phyloP scores from a whole-genome alignment of 495 filamentous ascomycete genomes.

The Penicillium turbatum region DNA sequence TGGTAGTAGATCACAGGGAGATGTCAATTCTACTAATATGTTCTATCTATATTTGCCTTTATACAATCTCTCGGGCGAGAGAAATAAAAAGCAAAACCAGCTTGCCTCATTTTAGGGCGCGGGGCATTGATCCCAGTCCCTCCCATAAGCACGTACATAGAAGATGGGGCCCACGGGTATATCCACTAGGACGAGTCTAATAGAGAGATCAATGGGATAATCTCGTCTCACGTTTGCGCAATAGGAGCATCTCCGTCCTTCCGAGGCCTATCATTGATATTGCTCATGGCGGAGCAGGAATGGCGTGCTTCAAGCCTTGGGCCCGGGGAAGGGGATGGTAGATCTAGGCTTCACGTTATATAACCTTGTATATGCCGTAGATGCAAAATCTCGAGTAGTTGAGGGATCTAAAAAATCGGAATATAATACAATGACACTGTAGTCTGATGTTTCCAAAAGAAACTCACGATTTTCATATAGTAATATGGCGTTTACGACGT shows the following conservation, averaged over 20 bases:
- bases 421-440: too few relatives aligned
- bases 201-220: conserved; percentile 2
- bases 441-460: too few relatives aligned
- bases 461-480: too few relatives aligned
- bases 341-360: background rate
- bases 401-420: background rate
- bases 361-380: background rate
- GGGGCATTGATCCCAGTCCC: conserved; percentile 18
- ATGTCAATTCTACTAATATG: background rate
- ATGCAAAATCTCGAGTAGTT: background rate
- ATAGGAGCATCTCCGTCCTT: conserved; percentile 7
- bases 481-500: too few relatives aligned
- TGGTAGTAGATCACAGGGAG: conserved; percentile 2
- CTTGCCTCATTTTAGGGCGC: conserved; percentile 13
- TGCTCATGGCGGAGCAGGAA: conserved; percentile 38
- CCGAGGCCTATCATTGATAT: conserved; percentile 12
- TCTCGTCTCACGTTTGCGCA: conserved; percentile 9
- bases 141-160: conserved; percentile 18
- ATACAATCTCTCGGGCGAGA: conserved; percentile 27
- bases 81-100: conserved; percentile 11
- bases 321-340: background rate
- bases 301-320: conserved; percentile 30
- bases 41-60: conserved; percentile 17
- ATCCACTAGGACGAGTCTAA: conserved; percentile 13
- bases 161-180: background rate